Evolutionary conservation across 148 eudicot genomes (phyloP).

Genomic region (Rhododendron mucronatum): DNA sequence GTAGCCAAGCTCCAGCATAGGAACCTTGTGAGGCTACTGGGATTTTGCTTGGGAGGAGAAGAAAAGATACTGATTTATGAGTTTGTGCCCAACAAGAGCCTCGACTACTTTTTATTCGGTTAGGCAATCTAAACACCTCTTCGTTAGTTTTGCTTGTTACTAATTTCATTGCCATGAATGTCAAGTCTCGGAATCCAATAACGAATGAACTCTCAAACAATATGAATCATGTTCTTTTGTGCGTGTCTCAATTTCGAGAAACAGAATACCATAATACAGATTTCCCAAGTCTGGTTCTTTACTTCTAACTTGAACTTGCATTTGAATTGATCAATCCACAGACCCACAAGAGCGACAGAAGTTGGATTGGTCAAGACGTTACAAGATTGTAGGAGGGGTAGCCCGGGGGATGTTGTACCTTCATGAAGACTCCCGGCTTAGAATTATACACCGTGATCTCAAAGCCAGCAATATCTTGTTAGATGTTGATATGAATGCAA

Average conservation of each 20-base stretch:
- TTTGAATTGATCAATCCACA: background rate
- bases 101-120: conserved; percentile 28
- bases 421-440: conserved; percentile 20
- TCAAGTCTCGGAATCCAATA: background rate
- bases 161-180: background rate
- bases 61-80: conserved; percentile 37
- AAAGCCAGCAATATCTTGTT: background rate
- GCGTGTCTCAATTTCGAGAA: background rate
- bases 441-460: conserved; percentile 7
- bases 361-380: conserved; percentile 32
- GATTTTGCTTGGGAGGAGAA: conserved; percentile 32
- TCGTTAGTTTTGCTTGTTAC: background rate
- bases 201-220: background rate
- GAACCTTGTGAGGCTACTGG: conserved; percentile 36
- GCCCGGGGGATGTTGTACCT: conserved; percentile 32
- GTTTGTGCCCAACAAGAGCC: conserved; percentile 36
- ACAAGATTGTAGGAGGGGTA: conserved; percentile 24
- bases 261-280: background rate
- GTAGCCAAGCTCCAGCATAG: conserved; percentile 45
- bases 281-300: background rate
- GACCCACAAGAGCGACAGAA: conserved; percentile 13
- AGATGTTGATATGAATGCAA: conserved; percentile 30
- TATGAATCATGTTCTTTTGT: background rate
- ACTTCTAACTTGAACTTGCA: background rate
- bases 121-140: background rate